Evolutionary conservation across 1,284 basidiomycete genomes (phyloP).

Genomic region (Puccinia hordei): DNA sequence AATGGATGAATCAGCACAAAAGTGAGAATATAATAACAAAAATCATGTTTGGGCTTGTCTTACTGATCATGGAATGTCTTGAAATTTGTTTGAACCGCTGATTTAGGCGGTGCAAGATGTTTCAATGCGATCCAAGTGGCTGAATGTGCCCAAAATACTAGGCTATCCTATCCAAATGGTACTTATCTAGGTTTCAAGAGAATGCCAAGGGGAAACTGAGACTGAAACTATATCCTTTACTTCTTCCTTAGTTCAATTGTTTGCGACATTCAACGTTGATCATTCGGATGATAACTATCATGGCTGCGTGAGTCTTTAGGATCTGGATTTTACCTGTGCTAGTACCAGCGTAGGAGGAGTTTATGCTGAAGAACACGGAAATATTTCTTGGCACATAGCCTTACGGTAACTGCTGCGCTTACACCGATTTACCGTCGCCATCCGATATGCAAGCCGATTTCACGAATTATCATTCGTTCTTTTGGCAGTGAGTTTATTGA

Average conservation of each 20-base stretch:
- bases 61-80: neutral
- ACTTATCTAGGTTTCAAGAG: neutral
- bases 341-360: neutral
- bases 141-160: conserved; percentile 37
- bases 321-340: neutral
- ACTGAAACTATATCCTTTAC: neutral
- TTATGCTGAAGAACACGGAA: too few species aligned
- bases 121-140: conserved; percentile 36
- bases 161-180: conserved; percentile 40
- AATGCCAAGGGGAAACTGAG: neutral
- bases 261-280: conserved; percentile 31
- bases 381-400: conserved; percentile 19
- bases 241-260: conserved; percentile 34
- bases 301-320: conserved; percentile 29
- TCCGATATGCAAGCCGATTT: conserved; percentile 32
- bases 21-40: neutral
- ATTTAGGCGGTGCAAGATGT: conserved; percentile 10
- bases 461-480: conserved; percentile 42
- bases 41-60: neutral
- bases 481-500: conserved; percentile 37
- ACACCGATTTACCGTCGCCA: conserved; percentile 27
- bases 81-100: neutral
- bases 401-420: conserved; percentile 43
- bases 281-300: conserved; percentile 41
- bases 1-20: conserved; percentile 24